phyloP scores from a whole-genome alignment of 768 basidiomycete species.

The Russula virescens region DNA sequence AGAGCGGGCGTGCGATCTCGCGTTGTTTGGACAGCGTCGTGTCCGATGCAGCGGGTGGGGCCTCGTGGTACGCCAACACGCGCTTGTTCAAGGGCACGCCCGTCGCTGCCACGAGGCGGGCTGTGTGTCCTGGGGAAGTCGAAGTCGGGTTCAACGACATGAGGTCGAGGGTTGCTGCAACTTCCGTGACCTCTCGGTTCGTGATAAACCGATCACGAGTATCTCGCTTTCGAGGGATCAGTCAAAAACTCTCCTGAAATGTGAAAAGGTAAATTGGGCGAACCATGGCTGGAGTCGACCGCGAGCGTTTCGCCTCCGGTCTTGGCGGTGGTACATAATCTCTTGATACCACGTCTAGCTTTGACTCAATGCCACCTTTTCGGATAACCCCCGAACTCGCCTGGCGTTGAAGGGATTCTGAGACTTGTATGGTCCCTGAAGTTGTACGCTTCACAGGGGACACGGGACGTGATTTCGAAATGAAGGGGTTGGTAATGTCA shows the following conservation, averaged over 20 bases:
- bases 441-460: constrained; percentile 64
- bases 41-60: constrained; percentile 76
- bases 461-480: constrained; percentile 47
- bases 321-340: constrained; percentile 68
- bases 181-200: constrained; percentile 45
- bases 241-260: neutral
- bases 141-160: constrained; percentile 52
- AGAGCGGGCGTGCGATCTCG: constrained; percentile 69
- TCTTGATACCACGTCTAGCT: constrained; percentile 67
- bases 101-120: constrained; percentile 67
- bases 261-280: neutral
- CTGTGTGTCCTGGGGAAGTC: constrained; percentile 71
- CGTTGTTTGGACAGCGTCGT: constrained; percentile 70
- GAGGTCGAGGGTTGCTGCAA: constrained; percentile 61
- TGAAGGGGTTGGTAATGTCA: constrained; percentile 60
- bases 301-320: constrained; percentile 61
- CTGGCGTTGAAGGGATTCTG: constrained; percentile 54
- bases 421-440: constrained; percentile 41
- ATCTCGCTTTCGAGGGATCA: constrained; percentile 35
- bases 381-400: constrained; percentile 64
- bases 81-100: constrained; percentile 75
- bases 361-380: constrained; percentile 71
- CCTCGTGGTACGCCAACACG: constrained; percentile 84
- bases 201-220: constrained; percentile 71
- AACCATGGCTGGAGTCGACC: constrained; percentile 59